Percentiles rank a stretch among this genome's conserved stretches.
phyloP scores from a whole-genome alignment of 2,329 filamentous ascomycete genomes.

The Nigrospora sphaerica region DNA sequence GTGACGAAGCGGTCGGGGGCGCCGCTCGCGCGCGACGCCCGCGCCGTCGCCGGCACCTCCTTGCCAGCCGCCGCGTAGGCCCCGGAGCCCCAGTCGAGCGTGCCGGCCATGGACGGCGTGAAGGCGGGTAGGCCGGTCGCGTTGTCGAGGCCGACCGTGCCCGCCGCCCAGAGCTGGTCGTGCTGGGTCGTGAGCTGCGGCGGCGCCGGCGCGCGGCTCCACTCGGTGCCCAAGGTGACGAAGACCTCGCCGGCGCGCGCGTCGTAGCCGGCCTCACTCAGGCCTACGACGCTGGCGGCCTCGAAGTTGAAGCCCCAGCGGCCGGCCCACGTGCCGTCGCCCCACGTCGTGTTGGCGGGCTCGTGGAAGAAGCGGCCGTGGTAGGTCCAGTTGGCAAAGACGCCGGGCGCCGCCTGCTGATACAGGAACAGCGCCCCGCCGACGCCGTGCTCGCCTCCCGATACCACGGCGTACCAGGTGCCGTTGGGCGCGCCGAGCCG shows the following conservation, averaged over 20 bases:
- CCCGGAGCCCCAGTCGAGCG: conserved; percentile 30
- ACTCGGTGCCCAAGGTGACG: conserved; percentile 33
- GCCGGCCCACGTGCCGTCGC: conserved; percentile 25
- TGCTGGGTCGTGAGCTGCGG: conserved; percentile 28
- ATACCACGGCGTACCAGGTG: conserved; percentile 30
- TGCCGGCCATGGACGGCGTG: conserved; percentile 31
- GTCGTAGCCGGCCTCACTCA: conserved; percentile 31
- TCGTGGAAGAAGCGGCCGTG: conserved; percentile 32
- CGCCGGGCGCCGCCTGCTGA: conserved; percentile 23
- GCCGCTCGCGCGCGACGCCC: conserved; percentile 27
- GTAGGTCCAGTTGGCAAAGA: conserved; percentile 25
- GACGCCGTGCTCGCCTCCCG: conserved; percentile 28
- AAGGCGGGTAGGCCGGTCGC: conserved; percentile 21
- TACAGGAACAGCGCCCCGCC: conserved; percentile 32
- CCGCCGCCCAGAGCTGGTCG: conserved; percentile 34
- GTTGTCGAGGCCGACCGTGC: conserved; percentile 19
- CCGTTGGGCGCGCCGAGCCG: conserved; percentile 23
- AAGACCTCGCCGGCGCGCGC: conserved; percentile 27
- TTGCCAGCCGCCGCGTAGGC: conserved; percentile 37
- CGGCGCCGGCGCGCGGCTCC: conserved; percentile 30
- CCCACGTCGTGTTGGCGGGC: conserved; percentile 26
- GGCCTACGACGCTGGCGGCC: conserved; percentile 31
- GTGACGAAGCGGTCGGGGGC: conserved; percentile 32
- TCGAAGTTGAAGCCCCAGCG: conserved; percentile 38
- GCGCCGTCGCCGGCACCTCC: conserved; percentile 26